A percentile compares a stretch with the other conserved stretches of the same genome.
Evolutionary conservation across 306 rosid species (phyloP).

Genomic region (Luffa acutangula): DNA sequence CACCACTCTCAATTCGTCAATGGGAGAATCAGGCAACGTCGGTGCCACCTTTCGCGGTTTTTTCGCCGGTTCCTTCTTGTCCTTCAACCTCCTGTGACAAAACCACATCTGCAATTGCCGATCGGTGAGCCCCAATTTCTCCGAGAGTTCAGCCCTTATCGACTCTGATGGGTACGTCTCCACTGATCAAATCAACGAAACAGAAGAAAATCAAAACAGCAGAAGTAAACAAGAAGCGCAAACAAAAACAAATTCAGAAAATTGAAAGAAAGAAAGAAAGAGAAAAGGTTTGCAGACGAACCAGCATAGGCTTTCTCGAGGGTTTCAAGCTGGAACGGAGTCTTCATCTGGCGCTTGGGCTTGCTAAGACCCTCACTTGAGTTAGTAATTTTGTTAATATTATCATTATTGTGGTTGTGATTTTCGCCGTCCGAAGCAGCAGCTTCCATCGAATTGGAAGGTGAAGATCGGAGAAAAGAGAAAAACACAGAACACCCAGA

Average conservation of each 20-base stretch:
- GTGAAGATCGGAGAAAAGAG: slow-evolving; percentile 37
- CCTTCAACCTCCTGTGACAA: slow-evolving; percentile 94
- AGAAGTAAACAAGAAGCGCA: slow-evolving; percentile 2
- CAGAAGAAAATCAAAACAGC: slow-evolving; percentile 3
- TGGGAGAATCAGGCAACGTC: slow-evolving; percentile 53
- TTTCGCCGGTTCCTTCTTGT: slow-evolving; percentile 69
- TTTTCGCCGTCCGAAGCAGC: slow-evolving; percentile 59
- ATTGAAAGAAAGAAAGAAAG: slow-evolving; percentile 8
- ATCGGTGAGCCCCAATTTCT: slow-evolving; percentile 83
- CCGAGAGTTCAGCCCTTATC: slow-evolving; percentile 61
- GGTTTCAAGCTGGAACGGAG: slow-evolving; percentile 91
- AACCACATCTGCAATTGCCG: slow-evolving; percentile 99
- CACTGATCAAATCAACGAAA: slow-evolving; percentile 46
- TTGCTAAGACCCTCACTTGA: slow-evolving; percentile 90
- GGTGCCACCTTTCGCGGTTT: slow-evolving; percentile 30
- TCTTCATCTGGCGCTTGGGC: slow-evolving; percentile 99
- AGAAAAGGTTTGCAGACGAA: slow-evolving; percentile 18
- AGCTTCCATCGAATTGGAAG: slow-evolving; percentile 54
- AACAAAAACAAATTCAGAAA: background rate
- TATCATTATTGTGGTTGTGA: slow-evolving; percentile 30
- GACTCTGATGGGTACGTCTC: slow-evolving; percentile 86
- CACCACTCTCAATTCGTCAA: slow-evolving; percentile 42
- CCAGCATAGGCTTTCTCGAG: slow-evolving; percentile 88
- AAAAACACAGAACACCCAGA: slow-evolving; percentile 11
- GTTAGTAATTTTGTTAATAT: slow-evolving; percentile 43